phyloP scores from a whole-genome alignment of 2,329 filamentous ascomycete species.

The Graphiopsis chlorocephala region DNA sequence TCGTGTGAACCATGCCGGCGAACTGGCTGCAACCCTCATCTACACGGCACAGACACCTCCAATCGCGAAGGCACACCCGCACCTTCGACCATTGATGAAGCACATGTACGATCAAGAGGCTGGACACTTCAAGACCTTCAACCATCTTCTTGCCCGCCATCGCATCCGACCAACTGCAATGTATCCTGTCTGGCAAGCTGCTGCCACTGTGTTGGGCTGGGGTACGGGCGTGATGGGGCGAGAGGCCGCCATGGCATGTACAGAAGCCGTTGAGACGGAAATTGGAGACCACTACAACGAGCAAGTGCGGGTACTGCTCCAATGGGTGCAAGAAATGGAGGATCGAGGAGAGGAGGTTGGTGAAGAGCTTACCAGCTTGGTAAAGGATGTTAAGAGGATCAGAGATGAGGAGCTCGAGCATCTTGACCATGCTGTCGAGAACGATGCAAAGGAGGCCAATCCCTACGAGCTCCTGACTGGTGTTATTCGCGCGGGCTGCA shows the following conservation, averaged over 20 bases:
- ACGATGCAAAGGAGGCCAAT: slow-evolving; percentile 85
- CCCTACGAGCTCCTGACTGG: slow-evolving; percentile 87
- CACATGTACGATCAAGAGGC: slow-evolving; percentile 99
- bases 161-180: slow-evolving; percentile 88
- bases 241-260: slow-evolving; percentile 97
- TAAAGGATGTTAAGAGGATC: slow-evolving; percentile 74
- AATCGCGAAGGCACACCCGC: slow-evolving; percentile 75
- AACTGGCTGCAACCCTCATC: slow-evolving; percentile 93
- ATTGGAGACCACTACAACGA: slow-evolving; percentile 95
- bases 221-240: slow-evolving; percentile 82
- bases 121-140: slow-evolving; percentile 83
- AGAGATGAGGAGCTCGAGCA: slow-evolving; percentile 96
- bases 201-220: slow-evolving; percentile 83
- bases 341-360: slow-evolving; percentile 75
- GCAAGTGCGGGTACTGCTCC: slow-evolving; percentile 77
- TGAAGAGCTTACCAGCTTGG: slow-evolving; percentile 69
- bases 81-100: slow-evolving; percentile 84
- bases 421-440: slow-evolving; percentile 88
- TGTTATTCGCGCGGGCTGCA: slow-evolving; percentile 84
- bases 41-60: slow-evolving; percentile 85
- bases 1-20: slow-evolving; percentile 94
- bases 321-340: slow-evolving; percentile 77
- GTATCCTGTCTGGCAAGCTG: slow-evolving; percentile 82
- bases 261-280: slow-evolving; percentile 96
- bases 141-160: slow-evolving; percentile 75